Base-by-base conservation (phyloP, 805 yeast species). In the Candida sanyiensis region DNA sequence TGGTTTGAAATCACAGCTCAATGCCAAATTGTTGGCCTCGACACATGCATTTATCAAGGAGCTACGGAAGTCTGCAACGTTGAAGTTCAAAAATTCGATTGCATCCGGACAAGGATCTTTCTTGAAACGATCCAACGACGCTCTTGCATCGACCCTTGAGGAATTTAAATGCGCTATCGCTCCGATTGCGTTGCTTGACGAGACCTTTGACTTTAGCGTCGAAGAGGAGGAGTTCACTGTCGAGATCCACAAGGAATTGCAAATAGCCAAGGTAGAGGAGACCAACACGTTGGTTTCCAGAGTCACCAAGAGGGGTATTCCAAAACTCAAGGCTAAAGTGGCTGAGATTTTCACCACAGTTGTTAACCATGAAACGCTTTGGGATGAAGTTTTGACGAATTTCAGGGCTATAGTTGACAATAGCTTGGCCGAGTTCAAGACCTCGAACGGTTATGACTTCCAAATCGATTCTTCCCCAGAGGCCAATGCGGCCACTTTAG, bases 331-430 rank as follows among this genome's bases (percentile, higher is more conserved):
- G 48, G 80, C 77, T 35, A 61, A 64, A n/a, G 58, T 79, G 3
- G 57, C 69, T 16, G 68, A 67, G 20, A 61, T 68, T 25, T 62
- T 84, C 20, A 57, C 66, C 7, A 58, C 67, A 30, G 84, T 89
- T 3, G 57, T 39, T 27, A 28, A 30, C 7, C 19, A 64, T 5
- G 56, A 48, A 1, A 67, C 67, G 16, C 64, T 74, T 15, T 86
- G 93, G 95, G 86, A 80, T 51, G 60, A 58, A 3, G 66, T 81
- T 5, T 49, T 73, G 35, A 55, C 45, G 2, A 62, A 58, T 13
- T 80, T 83, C 52, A 57, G 67, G 10, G 33, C 43, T 1, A 58
- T 66, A 0, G 47, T 69, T 15, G 47, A 51, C 2, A 43, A 43
- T 2, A 45, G 61, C 1, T 45, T 73, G 33, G 27, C 47, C 10